These are phyloP conservation scores for Phaeophleospora eucalypticola DNA, from an alignment of 2,329 filamentous ascomycete species.

Conservation along the genomic window DNA sequence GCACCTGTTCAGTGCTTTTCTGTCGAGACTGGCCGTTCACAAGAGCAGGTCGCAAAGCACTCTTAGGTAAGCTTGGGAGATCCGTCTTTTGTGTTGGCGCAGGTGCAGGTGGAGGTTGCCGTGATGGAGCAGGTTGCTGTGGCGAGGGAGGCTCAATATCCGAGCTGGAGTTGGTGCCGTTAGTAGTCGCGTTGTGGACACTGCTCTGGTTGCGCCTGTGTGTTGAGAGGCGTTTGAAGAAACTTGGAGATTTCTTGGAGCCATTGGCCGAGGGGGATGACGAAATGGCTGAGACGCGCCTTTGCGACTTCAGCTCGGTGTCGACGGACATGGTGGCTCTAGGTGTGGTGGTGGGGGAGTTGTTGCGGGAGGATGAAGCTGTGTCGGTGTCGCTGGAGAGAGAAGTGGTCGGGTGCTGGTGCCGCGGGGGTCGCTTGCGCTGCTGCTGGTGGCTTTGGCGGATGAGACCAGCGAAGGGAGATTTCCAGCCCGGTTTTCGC, in stretches of 20 bases:
- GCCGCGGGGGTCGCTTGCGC: slow-evolving; percentile 4
- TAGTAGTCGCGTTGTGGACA: no score
- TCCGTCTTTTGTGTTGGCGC: neutral
- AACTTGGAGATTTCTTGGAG: neutral
- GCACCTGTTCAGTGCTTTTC: neutral
- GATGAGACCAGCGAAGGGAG: neutral
- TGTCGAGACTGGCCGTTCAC: neutral
- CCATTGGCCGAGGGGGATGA: neutral
- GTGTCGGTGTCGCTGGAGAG: neutral
- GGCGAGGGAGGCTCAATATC: neutral
- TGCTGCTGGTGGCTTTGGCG: neutral
- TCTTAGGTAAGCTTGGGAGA: neutral
- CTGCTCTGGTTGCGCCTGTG: slow-evolving; percentile 3
- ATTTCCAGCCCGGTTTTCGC: slow-evolving; percentile 6
- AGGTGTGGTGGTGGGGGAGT: neutral
- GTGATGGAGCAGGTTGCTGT: neutral
- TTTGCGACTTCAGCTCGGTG: neutral
- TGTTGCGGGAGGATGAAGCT: slow-evolving; percentile 1
- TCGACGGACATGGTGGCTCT: slow-evolving; percentile 4
- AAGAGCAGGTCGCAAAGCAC: neutral
- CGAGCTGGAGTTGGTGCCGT: neutral
- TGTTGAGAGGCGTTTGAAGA: neutral
- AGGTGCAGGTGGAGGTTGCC: neutral
- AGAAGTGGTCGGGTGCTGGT: neutral
- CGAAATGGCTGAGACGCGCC: neutral